Evolutionary conservation across 192 early-diverging fungal species (phyloP), one percentile per base, ranked within the genome.

Genomic region (Dissophora ornata): DNA sequence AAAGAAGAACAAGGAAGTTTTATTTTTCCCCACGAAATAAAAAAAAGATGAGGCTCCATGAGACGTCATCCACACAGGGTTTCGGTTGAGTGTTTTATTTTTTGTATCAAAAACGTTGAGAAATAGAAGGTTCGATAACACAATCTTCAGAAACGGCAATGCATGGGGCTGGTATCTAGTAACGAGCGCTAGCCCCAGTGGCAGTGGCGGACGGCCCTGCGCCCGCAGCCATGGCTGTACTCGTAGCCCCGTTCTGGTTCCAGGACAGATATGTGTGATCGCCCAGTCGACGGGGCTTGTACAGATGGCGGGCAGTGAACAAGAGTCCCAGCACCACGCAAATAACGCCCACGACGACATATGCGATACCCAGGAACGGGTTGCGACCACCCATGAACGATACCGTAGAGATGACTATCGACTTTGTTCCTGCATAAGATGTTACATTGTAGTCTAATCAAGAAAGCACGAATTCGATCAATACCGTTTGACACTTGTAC

Each of bases 341-440:
- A 34, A 97, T 57, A 29, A 88, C 86, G n/a, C 98, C 98, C 42
- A 97, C 93, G 13, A 90, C 89, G 29, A 99, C 92, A 84, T 97
- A 99, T 3, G 97, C 94, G 36, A 92, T 83, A 16, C 97, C 98
- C 67, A 99, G 81, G 83, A 98, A 98, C 5, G 97, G 88, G 81
- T 98, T 99, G 54, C 94, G 92, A n/a, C 95, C 95, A 62, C 98
- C 98, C 56, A 99, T 84, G 65, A 98, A 90, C 32, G 96, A 98
- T 3, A 92, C 91, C 22, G 95, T 95, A 13, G 95, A 95, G 45
- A 99, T 86, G 21, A 99, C 96, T 25, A 99, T 77, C 1, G 94
- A 93, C 75, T 99, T 99, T 21, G 95, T 96, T 54, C 98, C 98
- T 42, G 93, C 93, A 85, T 94, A 99, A 52, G 84, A 84, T 26